Conservation (phyloP, 192 early-diverging fungal genomes). For the Linnemannia elongata region DNA sequence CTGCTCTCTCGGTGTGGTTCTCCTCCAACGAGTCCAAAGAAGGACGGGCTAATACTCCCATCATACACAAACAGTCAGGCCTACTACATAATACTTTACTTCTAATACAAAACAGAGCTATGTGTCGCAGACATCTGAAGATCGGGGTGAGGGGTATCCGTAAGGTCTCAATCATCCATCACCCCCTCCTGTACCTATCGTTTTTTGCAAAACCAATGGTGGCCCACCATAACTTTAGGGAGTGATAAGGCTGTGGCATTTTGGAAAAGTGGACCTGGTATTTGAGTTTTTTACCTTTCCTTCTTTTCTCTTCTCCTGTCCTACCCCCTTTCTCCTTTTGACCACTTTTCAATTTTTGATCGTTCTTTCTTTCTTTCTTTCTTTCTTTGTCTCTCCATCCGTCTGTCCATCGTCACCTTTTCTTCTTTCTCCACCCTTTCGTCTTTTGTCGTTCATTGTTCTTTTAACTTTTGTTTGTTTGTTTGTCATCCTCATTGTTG, state of each 20-base stretch:
- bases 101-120: neutral
- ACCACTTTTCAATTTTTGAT: neutral
- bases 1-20: neutral
- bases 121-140: neutral
- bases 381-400: neutral
- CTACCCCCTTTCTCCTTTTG: neutral
- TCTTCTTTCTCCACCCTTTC: neutral
- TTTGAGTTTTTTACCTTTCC: no score
- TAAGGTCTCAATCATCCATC: neutral
- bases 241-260: neutral
- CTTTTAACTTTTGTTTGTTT: neutral
- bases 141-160: neutral
- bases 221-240: neutral
- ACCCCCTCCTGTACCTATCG: neutral
- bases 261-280: no score
- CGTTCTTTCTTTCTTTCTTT: neutral
- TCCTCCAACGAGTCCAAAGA: neutral
- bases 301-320: neutral
- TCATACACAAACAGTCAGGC: neutral
- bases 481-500: neutral
- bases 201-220: neutral
- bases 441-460: neutral
- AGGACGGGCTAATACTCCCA: neutral
- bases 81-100: neutral
- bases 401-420: neutral